These are phyloP conservation scores for Epichloe baconii DNA, from an alignment of 2,329 filamentous ascomycete species.

Conservation along the genomic window DNA sequence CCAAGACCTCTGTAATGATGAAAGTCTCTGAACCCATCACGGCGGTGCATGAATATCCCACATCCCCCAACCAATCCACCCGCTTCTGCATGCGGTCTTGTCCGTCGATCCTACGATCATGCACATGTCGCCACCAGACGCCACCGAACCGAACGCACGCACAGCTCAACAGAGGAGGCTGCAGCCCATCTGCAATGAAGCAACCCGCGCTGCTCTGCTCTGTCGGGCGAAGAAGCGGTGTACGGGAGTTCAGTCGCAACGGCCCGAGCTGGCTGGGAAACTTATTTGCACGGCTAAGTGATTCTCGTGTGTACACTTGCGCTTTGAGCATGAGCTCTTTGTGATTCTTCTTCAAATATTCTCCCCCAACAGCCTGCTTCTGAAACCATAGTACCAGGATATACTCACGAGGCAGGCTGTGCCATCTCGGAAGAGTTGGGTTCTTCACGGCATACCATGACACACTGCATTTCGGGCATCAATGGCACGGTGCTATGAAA, in stretches of 20 bases:
- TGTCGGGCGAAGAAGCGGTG: neutral
- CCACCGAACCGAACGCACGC: neutral
- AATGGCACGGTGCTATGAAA: neutral
- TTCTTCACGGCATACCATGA: conserved; percentile 1
- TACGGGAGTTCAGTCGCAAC: neutral
- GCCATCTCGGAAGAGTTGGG: neutral
- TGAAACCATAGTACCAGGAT: neutral
- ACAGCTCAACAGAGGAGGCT: neutral
- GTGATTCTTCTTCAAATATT: too few relatives aligned
- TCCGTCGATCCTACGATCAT: neutral
- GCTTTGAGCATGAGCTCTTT: neutral
- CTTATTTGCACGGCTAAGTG: neutral
- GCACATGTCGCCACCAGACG: neutral
- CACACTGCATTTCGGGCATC: neutral
- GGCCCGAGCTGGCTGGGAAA: neutral
- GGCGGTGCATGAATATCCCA: neutral
- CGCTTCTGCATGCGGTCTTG: neutral
- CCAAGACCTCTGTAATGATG: neutral
- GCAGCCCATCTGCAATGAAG: neutral
- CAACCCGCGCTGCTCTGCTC: too few relatives aligned
- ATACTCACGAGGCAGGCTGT: neutral
- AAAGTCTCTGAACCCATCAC: neutral
- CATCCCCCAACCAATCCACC: neutral
- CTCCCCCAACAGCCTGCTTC: neutral
- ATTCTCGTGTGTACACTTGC: too few relatives aligned